These are phyloP conservation scores for Aspergillus hortae DNA, from an alignment of 2,329 filamentous ascomycete genomes.

Conservation along the genomic window DNA sequence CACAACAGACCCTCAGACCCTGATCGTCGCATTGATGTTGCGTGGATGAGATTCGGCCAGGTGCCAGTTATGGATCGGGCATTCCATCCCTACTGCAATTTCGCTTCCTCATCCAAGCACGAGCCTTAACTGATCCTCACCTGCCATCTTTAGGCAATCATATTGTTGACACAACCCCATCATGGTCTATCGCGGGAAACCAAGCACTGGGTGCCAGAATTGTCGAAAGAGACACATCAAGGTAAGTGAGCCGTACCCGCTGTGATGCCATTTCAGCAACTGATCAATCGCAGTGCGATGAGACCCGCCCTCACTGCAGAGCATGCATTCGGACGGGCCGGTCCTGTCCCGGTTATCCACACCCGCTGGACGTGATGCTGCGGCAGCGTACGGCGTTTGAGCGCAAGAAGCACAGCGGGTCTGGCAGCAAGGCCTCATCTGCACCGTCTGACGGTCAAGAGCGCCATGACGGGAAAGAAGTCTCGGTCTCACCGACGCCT, in stretches of 20 bases:
- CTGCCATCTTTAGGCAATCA: not conserved
- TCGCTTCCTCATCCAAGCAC: not conserved
- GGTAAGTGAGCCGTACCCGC: slow-evolving; percentile 9
- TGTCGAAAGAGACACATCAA: slow-evolving; percentile 29
- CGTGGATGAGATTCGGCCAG: too few species aligned
- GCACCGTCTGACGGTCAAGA: not conserved
- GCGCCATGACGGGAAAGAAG: not conserved
- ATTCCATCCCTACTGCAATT: too few species aligned
- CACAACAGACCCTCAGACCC: too few species aligned
- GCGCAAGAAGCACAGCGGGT: slow-evolving; percentile 10
- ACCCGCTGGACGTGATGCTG: slow-evolving; percentile 27
- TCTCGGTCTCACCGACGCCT: not conserved
- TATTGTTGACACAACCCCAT: not conserved
- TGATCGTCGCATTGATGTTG: too few species aligned
- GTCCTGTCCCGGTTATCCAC: slow-evolving; percentile 25
- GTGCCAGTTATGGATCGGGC: too few species aligned
- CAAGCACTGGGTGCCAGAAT: slow-evolving; percentile 25
- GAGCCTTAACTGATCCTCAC: not conserved
- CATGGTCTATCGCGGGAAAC: slow-evolving; percentile 28
- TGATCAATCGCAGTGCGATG: slow-evolving; percentile 24
- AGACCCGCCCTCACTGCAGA: slow-evolving; percentile 26
- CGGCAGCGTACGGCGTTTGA: slow-evolving; percentile 21
- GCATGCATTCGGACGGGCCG: slow-evolving; percentile 26
- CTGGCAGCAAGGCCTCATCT: not conserved
- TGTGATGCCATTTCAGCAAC: not conserved